phyloP scores from a whole-genome alignment of 345 rosid species.

The Trapa bicornis region DNA sequence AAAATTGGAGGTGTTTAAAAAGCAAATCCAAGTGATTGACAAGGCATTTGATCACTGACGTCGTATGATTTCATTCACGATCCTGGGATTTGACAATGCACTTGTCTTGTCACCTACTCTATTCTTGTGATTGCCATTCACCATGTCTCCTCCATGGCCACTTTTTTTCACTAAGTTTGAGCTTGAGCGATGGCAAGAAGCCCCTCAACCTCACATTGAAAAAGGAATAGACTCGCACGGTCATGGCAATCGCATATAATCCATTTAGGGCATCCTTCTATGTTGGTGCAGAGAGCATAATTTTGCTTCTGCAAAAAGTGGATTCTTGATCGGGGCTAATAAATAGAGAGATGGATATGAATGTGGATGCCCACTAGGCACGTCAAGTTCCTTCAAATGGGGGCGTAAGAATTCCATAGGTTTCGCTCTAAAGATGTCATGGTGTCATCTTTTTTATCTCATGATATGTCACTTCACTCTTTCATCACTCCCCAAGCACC shows the following conservation, averaged over 20 bases:
- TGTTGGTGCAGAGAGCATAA: too few relatives aligned
- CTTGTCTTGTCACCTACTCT: slow-evolving; percentile 62
- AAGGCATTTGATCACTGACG: slow-evolving; percentile 54
- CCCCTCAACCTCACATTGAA: too few relatives aligned
- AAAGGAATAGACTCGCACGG: too few relatives aligned
- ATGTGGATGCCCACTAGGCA: neutral
- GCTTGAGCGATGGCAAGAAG: too few relatives aligned
- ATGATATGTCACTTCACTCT: slow-evolving; percentile 1
- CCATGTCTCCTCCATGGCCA: neutral
- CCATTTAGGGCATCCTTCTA: too few relatives aligned
- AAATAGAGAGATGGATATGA: too few relatives aligned
- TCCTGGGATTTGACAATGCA: slow-evolving; percentile 82
- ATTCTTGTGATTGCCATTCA: neutral
- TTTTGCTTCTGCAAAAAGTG: too few relatives aligned
- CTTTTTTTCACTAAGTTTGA: too few relatives aligned
- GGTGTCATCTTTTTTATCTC: neutral
- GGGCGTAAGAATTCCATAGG: slow-evolving; percentile 4
- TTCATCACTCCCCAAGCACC: neutral
- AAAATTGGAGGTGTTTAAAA: too few relatives aligned
- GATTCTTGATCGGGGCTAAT: neutral
- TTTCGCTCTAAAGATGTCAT: slow-evolving; percentile 1
- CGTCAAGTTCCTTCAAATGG: neutral
- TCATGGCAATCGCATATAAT: too few relatives aligned
- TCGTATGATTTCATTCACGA: slow-evolving; percentile 87
- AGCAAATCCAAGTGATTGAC: slow-evolving; percentile 58